A percentile compares a stretch with the other conserved stretches of the same genome.
Evolutionary conservation across 768 basidiomycete species (phyloP).

Genomic region (Suillus cothurnatus): DNA sequence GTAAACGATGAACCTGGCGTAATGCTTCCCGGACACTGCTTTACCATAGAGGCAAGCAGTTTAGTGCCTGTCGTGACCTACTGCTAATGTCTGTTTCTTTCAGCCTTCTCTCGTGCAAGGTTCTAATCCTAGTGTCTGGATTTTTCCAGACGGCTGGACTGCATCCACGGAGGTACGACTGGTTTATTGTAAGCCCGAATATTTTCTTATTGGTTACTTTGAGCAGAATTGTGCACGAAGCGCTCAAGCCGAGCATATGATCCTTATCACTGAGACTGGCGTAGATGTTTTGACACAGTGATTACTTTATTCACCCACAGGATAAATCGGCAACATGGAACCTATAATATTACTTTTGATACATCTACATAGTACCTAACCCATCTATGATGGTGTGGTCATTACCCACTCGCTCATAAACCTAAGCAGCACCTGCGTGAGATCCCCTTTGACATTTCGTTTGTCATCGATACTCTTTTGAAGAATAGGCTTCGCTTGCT

Average conservation of each 20-base stretch:
- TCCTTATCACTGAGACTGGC: slow-evolving; percentile 78
- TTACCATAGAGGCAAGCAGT: slow-evolving; percentile 79
- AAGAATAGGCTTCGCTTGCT: slow-evolving; percentile 64
- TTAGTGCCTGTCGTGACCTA: slow-evolving; percentile 8
- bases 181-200: not conserved
- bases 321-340: not conserved
- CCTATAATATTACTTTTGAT: slow-evolving; percentile 17
- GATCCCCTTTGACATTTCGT: slow-evolving; percentile 44
- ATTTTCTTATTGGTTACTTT: slow-evolving; percentile 3
- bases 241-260: slow-evolving; percentile 88
- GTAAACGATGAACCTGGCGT: slow-evolving; percentile 81
- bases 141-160: slow-evolving; percentile 94
- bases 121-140: slow-evolving; percentile 61
- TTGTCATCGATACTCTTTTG: slow-evolving; percentile 56
- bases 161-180: slow-evolving; percentile 76
- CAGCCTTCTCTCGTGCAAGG: slow-evolving; percentile 84
- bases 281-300: slow-evolving; percentile 74
- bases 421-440: slow-evolving; percentile 59
- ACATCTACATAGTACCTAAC: not conserved
- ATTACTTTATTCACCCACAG: slow-evolving; percentile 3
- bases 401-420: slow-evolving; percentile 68
- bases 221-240: slow-evolving; percentile 75
- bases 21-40: slow-evolving; percentile 87
- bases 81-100: not conserved
- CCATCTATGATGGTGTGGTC: slow-evolving; percentile 28